Evolutionary conservation across 208 protist species (phyloP), one percentile per base, ranked within the genome.

Genomic region (Crithidia expoeki): DNA sequence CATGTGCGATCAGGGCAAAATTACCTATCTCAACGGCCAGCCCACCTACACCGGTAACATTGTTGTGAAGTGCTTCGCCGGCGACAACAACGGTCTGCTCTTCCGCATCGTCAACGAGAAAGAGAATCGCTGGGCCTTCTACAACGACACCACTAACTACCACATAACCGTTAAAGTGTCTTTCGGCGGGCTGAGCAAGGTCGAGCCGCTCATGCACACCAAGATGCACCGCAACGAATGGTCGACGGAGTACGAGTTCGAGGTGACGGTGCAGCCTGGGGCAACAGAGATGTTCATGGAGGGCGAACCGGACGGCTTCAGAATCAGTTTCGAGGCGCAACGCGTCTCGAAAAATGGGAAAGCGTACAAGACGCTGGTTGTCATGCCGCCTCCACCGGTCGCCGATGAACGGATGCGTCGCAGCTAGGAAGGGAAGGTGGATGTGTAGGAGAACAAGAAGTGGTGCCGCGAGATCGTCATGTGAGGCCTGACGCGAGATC

Each of bases 141-240:
- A 94, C 78, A 94, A 94, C 72, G 89, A 94, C 68, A 92, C 89
- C 40, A 87, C 68, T n/a, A 79, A 80, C 56, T 94, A 92, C 84
- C 80, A 83, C 58, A 92, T 94, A 84, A 34, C 74, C 38, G 81
- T 94, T 47, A 88, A 84, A 64, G 85, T 92, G 2, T 68, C 68
- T n/a, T 94, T 94, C 68, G 86, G 83, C 70, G 85, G 87, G 78
- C 81, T 89, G 73, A 89, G 84, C 75, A 74, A 84, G 60, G 67
- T 94, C 42, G 47, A 80, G 55, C 38, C 86, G 17, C 49, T 92
- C 36, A 85, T 85, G 51, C 81, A 78, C 55, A 91, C 89, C 6
- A 79, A 36, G 49, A 78, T 89, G 80, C 72, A 79, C 36, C 72
- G 62, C 49, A 50, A 88, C 65, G 63, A 68, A 25, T 74, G 77